phyloP scores from a whole-genome alignment of 2,329 filamentous ascomycete genomes.

The Dryadomyces quercivorus region DNA sequence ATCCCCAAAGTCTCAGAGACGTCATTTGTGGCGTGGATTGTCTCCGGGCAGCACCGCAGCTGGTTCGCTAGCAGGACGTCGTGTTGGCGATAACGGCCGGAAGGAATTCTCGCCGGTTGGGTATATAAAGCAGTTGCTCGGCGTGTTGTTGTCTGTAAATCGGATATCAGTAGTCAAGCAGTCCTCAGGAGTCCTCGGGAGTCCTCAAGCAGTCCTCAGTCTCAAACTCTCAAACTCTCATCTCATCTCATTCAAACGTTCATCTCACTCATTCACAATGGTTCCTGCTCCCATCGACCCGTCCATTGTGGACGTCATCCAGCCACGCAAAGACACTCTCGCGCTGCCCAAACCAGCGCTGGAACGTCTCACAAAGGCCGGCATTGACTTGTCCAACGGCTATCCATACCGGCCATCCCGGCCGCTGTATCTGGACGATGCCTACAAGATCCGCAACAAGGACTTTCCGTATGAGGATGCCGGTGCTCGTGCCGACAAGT shows the following conservation, averaged over 20 bases:
- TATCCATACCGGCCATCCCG: conserved; percentile 59
- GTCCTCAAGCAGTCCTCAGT: too few relatives aligned
- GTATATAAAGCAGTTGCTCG: background rate
- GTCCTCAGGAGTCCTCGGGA: too few relatives aligned
- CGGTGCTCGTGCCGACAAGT: conserved; percentile 51
- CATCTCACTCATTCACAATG: conserved; percentile 18
- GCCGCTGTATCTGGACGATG: conserved; percentile 58
- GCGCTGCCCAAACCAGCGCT: conserved; percentile 45
- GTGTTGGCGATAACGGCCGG: background rate
- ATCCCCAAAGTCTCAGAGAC: background rate
- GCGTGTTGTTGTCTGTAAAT: too few relatives aligned
- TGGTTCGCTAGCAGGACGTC: background rate
- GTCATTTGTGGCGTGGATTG: background rate
- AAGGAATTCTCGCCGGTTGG: background rate
- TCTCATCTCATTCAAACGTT: too few relatives aligned
- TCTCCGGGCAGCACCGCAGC: too few relatives aligned
- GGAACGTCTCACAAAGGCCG: conserved; percentile 51
- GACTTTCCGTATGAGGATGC: conserved; percentile 46
- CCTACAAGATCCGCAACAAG: conserved; percentile 49
- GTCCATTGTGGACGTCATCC: conserved; percentile 49
- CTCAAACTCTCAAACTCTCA: too few relatives aligned
- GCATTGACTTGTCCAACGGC: conserved; percentile 55
- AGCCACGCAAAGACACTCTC: conserved; percentile 52
- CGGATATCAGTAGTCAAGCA: too few relatives aligned
- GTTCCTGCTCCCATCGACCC: conserved; percentile 47